Percentiles rank a stretch among this genome's conserved stretches.
Evolutionary conservation across 2,329 filamentous ascomycete species (phyloP).

Genomic region (Fusarium begoniae): DNA sequence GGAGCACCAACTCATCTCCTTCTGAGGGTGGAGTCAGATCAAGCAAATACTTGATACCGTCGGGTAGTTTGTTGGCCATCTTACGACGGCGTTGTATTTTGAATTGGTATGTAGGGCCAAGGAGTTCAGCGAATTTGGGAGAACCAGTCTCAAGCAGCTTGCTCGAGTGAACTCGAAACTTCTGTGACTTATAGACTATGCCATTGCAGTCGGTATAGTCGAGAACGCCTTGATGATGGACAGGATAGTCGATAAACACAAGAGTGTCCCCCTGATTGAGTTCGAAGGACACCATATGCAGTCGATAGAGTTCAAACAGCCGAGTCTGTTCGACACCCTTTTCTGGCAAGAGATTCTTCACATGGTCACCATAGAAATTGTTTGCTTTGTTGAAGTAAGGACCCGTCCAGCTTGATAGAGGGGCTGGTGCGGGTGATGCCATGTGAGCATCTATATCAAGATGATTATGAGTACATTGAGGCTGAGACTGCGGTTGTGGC

Average conservation of each 20-base stretch:
- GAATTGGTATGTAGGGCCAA: conserved; percentile 54
- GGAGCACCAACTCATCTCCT: conserved; percentile 69
- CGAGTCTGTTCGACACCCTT: conserved; percentile 33
- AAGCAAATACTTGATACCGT: conserved; percentile 65
- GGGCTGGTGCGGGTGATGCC: neutral
- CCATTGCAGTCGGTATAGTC: conserved; percentile 49
- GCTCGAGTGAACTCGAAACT: conserved; percentile 56
- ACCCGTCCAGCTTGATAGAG: conserved; percentile 25
- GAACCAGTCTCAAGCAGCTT: conserved; percentile 59
- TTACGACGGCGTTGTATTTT: conserved; percentile 51
- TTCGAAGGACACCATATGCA: conserved; percentile 42
- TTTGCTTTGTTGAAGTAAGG: conserved; percentile 32
- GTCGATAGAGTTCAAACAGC: conserved; percentile 40
- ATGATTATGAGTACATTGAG: neutral
- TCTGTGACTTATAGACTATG: conserved; percentile 46
- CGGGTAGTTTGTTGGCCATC: conserved; percentile 47
- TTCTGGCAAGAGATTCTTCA: conserved; percentile 13
- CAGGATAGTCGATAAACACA: conserved; percentile 54
- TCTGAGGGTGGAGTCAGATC: conserved; percentile 70
- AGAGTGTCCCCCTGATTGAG: conserved; percentile 54
- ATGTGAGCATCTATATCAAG: neutral
- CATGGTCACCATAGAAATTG: neutral
- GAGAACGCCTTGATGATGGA: conserved; percentile 20
- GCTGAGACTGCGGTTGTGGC: neutral
- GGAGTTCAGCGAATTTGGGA: conserved; percentile 55